Evolutionary conservation across 2,329 filamentous ascomycete genomes (phyloP).

Genomic region (Alternaria sp.): DNA sequence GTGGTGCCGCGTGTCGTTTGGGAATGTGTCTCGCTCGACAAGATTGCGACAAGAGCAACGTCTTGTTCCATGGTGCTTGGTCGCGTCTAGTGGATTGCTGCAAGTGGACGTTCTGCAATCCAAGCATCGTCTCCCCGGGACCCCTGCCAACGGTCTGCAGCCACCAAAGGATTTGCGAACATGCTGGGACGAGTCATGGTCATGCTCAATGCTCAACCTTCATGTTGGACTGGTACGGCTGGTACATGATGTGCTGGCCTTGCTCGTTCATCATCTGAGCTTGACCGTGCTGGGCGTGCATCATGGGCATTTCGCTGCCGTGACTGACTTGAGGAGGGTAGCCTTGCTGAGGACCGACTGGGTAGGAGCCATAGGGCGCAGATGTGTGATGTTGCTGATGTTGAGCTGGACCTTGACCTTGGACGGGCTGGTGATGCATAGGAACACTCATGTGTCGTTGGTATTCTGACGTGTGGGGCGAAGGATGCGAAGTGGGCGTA

Average conservation of each 20-base stretch:
- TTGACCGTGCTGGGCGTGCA: conserved; percentile 47
- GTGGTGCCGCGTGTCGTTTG: conserved; percentile 12
- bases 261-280: conserved; percentile 52
- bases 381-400: conserved; percentile 43
- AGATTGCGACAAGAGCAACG: conserved; percentile 4
- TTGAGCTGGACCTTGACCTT: conserved; percentile 35
- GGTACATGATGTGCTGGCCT: conserved; percentile 53
- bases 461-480: conserved; percentile 49
- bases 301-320: conserved; percentile 50
- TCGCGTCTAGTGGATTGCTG: conserved; percentile 8
- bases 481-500: conserved; percentile 50
- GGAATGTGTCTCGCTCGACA: conserved; percentile 3
- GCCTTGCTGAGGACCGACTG: conserved; percentile 39
- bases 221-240: conserved; percentile 48
- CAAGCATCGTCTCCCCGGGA: conserved; percentile 6
- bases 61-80: conserved; percentile 5
- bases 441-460: conserved; percentile 51
- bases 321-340: conserved; percentile 50
- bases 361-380: conserved; percentile 41
- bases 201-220: conserved; percentile 50
- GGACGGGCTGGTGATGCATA: conserved; percentile 45
- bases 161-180: conserved; percentile 18
- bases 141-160: conserved; percentile 19
- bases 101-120: conserved; percentile 10
- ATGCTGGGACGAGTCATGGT: conserved; percentile 13